Evolutionary conservation across 345 rosid genomes (phyloP).

Genomic region (Pelargonium nanum): DNA sequence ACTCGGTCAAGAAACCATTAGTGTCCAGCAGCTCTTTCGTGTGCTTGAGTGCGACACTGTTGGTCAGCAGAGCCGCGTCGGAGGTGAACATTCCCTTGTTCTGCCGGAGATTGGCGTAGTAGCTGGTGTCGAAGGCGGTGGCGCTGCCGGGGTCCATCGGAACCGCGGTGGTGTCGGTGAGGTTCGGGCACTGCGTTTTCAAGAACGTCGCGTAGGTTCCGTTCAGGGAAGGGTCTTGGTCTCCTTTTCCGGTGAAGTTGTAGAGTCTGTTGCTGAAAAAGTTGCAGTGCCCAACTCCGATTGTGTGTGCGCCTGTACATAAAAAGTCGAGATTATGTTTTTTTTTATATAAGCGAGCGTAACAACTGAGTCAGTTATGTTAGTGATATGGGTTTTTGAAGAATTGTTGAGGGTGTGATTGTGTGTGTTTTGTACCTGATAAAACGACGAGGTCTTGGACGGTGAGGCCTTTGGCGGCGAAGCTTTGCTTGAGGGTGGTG

Average conservation of each 20-base stretch:
- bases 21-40: constrained; percentile 12
- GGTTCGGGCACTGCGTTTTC: constrained; percentile 32
- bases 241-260: constrained; percentile 61
- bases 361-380: too few species aligned
- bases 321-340: too few species aligned
- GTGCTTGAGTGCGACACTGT: constrained; percentile 9
- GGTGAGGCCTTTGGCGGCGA: constrained; percentile 32
- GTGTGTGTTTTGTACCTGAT: constrained; percentile 29
- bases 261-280: constrained; percentile 44
- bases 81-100: constrained; percentile 20
- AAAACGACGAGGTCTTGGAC: constrained; percentile 61
- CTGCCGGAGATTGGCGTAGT: constrained; percentile 16
- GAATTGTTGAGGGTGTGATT: too few species aligned
- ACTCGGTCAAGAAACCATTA: constrained; percentile 11
- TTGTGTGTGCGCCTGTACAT: constrained; percentile 47
- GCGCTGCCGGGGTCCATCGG: constrained; percentile 52
- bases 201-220: constrained; percentile 24
- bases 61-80: constrained; percentile 24
- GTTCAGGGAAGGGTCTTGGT: constrained; percentile 47
- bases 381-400: too few species aligned
- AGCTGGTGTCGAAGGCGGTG: constrained; percentile 31
- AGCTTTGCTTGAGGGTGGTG: constrained; percentile 27
- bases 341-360: too few species aligned
- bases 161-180: constrained; percentile 22
- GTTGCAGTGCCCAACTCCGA: constrained; percentile 49